Evolutionary conservation across 2,329 filamentous ascomycete species (phyloP).

Genomic region (Aspergillus hiratsukae): DNA sequence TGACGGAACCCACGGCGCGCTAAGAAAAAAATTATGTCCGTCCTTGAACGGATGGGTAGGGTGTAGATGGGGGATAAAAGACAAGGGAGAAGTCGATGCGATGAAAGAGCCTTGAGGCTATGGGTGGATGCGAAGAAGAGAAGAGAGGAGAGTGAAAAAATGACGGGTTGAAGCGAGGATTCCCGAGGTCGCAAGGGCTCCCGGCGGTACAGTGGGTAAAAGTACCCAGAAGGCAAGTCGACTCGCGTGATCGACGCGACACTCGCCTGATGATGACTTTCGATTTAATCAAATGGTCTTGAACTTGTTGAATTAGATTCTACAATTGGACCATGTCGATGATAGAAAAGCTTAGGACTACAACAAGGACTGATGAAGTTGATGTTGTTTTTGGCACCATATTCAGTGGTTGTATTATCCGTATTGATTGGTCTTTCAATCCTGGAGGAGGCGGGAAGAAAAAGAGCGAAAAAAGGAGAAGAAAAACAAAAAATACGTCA

Average conservation of each 20-base stretch:
- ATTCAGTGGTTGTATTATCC: not conserved
- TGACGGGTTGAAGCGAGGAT: slow-evolving; percentile 5
- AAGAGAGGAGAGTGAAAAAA: slow-evolving; percentile 12
- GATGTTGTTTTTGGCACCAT: not conserved
- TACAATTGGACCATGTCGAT: not conserved
- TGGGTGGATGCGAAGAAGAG: not conserved
- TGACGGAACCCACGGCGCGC: slow-evolving; percentile 3
- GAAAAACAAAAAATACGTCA: slow-evolving; percentile 6
- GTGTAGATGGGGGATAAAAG: not conserved
- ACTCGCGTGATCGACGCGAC: not conserved
- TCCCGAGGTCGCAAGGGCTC: not conserved
- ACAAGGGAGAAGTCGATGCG: slow-evolving; percentile 11
- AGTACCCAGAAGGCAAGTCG: not conserved
- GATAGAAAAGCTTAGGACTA: not conserved
- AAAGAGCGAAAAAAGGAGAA: slow-evolving; percentile 10
- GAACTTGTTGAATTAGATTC: not conserved
- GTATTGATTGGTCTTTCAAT: not conserved
- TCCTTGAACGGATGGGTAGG: not conserved
- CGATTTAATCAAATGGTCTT: not conserved
- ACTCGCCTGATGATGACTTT: not conserved
- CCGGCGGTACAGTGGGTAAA: not conserved
- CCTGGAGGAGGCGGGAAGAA: slow-evolving; percentile 8
- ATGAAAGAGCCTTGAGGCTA: slow-evolving; percentile 12
- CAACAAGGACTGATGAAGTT: not conserved
- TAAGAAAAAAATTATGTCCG: not conserved